These are phyloP conservation scores for Lasiodiplodia theobromae DNA, from an alignment of 2,329 filamentous ascomycete species.

Conservation along the genomic window DNA sequence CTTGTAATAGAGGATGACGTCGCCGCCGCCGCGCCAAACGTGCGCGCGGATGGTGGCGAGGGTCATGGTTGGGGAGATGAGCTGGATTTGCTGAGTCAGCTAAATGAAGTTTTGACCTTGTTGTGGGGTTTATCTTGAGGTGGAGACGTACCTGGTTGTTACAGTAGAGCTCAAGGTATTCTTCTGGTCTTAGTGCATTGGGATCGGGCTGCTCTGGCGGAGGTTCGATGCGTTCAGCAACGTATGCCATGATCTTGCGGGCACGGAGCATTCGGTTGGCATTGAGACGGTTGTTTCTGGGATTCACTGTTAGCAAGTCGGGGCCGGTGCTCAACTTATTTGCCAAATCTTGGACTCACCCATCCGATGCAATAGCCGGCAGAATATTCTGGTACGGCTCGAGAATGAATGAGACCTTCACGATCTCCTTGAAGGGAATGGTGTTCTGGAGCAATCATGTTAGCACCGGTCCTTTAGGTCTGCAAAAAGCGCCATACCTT, in stretches of 20 bases:
- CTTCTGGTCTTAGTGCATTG: constrained; percentile 76
- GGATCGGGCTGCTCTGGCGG: constrained; percentile 65
- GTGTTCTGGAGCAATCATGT: constrained; percentile 64
- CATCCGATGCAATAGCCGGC: constrained; percentile 74
- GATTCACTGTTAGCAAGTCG: background rate
- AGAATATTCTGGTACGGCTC: constrained; percentile 79
- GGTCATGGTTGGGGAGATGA: constrained; percentile 83
- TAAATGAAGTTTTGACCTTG: too few relatives aligned
- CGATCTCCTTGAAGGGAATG: constrained; percentile 84
- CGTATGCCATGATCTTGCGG: constrained; percentile 91
- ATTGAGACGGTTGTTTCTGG: constrained; percentile 84
- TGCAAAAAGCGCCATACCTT: constrained; percentile 55
- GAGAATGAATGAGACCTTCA: constrained; percentile 94
- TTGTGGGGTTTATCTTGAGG: too few relatives aligned
- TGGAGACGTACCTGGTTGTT: constrained; percentile 84
- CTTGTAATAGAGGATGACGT: constrained; percentile 90
- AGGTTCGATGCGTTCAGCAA: constrained; percentile 87
- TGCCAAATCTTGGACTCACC: constrained; percentile 50
- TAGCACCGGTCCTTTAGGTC: background rate
- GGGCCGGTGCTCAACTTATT: background rate
- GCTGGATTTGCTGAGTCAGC: constrained; percentile 40
- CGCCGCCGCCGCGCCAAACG: constrained; percentile 93
- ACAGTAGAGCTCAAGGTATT: constrained; percentile 94
- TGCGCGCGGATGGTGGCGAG: constrained; percentile 92
- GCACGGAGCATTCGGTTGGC: constrained; percentile 96